phyloP scores from a whole-genome alignment of 2,329 filamentous ascomycete species.

The Paecilomyces sp. region DNA sequence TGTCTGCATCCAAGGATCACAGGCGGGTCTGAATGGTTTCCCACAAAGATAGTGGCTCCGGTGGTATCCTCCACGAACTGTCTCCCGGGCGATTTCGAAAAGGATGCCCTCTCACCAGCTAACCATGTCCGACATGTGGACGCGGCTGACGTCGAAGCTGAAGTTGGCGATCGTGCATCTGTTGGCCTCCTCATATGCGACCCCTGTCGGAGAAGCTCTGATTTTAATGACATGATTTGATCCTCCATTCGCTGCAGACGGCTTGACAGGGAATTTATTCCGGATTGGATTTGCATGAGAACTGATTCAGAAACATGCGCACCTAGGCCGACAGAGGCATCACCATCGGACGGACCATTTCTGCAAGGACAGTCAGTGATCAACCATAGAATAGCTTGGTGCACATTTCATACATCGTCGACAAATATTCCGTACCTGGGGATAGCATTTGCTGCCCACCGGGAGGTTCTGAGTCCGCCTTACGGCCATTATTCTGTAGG shows the following conservation, averaged over 20 bases:
- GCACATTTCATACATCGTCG: not conserved
- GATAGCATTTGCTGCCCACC: not conserved
- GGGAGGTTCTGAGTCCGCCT: not conserved
- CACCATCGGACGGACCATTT: not conserved
- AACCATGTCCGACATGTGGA: not conserved
- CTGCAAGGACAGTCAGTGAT: not conserved
- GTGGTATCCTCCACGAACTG: slow-evolving; percentile 15
- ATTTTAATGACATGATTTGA: slow-evolving; percentile 14
- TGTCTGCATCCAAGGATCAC: slow-evolving; percentile 10
- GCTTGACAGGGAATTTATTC: slow-evolving; percentile 1
- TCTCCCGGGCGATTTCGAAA: slow-evolving; percentile 10
- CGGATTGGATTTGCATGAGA: not conserved
- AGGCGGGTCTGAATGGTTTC: slow-evolving; percentile 14
- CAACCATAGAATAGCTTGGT: not conserved
- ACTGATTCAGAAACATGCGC: not conserved
- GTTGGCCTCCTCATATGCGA: not conserved
- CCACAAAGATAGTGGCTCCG: slow-evolving; percentile 15
- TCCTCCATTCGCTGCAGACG: slow-evolving; percentile 13
- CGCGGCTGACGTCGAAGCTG: not conserved
- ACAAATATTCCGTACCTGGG: not conserved
- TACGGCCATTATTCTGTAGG: not conserved
- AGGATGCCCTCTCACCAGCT: not conserved
- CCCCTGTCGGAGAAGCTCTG: slow-evolving; percentile 7
- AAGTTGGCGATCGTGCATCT: not conserved
- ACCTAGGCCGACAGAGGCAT: not conserved